phyloP scores from a whole-genome alignment of 1,284 basidiomycete genomes.

The Chiua sp. region DNA sequence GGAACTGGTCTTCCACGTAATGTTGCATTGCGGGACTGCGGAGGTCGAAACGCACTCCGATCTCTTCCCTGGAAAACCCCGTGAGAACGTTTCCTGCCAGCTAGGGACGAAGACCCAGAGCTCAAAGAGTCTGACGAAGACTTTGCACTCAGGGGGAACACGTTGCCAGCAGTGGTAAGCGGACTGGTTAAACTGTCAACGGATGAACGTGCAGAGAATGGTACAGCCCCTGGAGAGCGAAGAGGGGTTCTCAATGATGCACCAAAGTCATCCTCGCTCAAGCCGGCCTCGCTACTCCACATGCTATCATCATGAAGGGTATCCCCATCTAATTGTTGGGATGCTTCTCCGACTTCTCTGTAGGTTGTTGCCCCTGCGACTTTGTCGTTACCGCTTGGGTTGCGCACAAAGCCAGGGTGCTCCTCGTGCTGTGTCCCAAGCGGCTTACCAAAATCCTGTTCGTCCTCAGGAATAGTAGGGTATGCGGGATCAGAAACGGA shows the following conservation, averaged over 20 bases:
- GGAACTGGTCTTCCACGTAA: constrained; percentile 28
- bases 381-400: constrained; percentile 57
- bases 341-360: constrained; percentile 22
- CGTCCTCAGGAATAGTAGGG: constrained; percentile 38
- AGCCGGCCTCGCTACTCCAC: constrained; percentile 32
- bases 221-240: constrained; percentile 30
- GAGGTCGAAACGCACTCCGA: background rate
- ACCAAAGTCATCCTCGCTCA: constrained; percentile 60
- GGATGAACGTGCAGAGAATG: constrained; percentile 43
- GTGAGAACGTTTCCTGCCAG: constrained; percentile 41
- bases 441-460: constrained; percentile 65
- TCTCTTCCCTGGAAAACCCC: constrained; percentile 11
- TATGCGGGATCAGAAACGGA: constrained; percentile 27
- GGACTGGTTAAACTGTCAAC: constrained; percentile 46
- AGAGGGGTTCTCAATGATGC: constrained; percentile 68
- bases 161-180: constrained; percentile 51
- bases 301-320: constrained; percentile 27
- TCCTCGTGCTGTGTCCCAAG: constrained; percentile 66
- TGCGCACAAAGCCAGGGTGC: constrained; percentile 60
- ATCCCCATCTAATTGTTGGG: constrained; percentile 26
- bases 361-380: constrained; percentile 10
- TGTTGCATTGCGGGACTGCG: constrained; percentile 30
- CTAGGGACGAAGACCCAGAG: constrained; percentile 42
- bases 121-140: constrained; percentile 49
- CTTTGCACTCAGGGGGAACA: constrained; percentile 49